Conservation (phyloP, 225 moss, liverwort and hornwort genomes). For the Polytrichum commune region DNA sequence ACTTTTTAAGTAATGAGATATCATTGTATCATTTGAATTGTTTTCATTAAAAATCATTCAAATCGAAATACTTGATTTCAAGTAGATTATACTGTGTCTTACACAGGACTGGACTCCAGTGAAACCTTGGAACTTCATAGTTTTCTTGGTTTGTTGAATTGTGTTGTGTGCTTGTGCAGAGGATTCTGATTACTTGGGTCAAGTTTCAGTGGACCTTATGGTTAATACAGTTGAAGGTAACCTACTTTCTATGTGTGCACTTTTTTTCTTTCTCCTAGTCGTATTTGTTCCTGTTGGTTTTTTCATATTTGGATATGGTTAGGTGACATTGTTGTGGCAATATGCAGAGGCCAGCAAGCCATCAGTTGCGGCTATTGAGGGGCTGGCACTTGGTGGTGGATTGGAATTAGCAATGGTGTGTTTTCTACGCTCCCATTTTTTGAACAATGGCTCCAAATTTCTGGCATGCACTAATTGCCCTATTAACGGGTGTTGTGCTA, state of each 20-base stretch:
- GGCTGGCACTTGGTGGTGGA: constrained; percentile 97
- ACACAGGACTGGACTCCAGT: no score
- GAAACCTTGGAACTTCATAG: no score
- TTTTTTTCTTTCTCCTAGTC: background rate
- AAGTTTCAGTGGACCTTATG: constrained; percentile 84
- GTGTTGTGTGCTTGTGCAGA: constrained; percentile 35
- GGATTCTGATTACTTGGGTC: constrained; percentile 33
- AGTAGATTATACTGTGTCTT: no score
- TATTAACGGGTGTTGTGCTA: no score
- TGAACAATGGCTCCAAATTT: no score
- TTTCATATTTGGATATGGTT: background rate
- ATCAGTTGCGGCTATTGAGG: constrained; percentile 94
- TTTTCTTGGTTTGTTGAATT: no score
- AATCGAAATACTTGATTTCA: no score
- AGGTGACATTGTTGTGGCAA: background rate
- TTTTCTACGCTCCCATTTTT: background rate
- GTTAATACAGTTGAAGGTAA: constrained; percentile 85
- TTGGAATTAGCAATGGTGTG: constrained; percentile 95
- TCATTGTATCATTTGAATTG: no score
- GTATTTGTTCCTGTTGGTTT: background rate
- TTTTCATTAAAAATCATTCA: no score
- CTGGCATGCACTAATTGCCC: no score
- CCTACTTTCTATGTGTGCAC: background rate
- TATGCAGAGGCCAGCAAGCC: constrained; percentile 82
- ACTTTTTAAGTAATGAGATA: no score